Evolutionary conservation across 345 rosid genomes (phyloP).

Genomic region (Cardamine chenopodiifolia): DNA sequence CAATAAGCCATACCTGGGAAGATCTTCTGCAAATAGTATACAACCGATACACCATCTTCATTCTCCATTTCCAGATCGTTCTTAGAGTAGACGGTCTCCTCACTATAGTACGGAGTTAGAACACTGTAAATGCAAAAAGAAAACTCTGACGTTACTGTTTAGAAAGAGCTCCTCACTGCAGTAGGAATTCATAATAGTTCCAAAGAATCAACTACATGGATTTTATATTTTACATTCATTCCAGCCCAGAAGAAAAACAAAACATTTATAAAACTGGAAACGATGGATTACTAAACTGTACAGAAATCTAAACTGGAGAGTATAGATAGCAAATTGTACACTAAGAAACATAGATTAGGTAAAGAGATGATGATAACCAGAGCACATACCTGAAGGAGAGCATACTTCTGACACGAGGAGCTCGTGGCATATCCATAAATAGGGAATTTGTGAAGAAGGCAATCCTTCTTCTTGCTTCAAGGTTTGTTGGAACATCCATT

Average conservation of each 20-base stretch:
- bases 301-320: slow-evolving; percentile 9
- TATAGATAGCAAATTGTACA: slow-evolving; percentile 18
- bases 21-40: slow-evolving; percentile 95
- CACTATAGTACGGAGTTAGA: slow-evolving; percentile 95
- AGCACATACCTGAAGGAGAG: slow-evolving; percentile 78
- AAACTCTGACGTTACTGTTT: slow-evolving; percentile 14
- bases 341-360: slow-evolving; percentile 11
- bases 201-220: slow-evolving; percentile 12
- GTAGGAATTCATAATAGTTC: slow-evolving; percentile 8
- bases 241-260: background rate
- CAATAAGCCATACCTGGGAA: slow-evolving; percentile 65
- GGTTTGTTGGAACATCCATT: slow-evolving; percentile 82
- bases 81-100: slow-evolving; percentile 92
- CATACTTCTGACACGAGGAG: slow-evolving; percentile 93
- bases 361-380: slow-evolving; percentile 3
- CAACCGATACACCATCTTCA: slow-evolving; percentile 95
- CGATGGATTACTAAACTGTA: background rate
- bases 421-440: slow-evolving; percentile 97
- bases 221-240: slow-evolving; percentile 1
- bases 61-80: slow-evolving; percentile 92
- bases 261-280: slow-evolving; percentile 2
- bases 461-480: slow-evolving; percentile 96
- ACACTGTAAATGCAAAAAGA: slow-evolving; percentile 59
- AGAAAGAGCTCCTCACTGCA: slow-evolving; percentile 9
- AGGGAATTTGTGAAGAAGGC: slow-evolving; percentile 90